Base-by-base conservation (phyloP, 140 eudicot genomes). In the Senecio squalidus region DNA sequence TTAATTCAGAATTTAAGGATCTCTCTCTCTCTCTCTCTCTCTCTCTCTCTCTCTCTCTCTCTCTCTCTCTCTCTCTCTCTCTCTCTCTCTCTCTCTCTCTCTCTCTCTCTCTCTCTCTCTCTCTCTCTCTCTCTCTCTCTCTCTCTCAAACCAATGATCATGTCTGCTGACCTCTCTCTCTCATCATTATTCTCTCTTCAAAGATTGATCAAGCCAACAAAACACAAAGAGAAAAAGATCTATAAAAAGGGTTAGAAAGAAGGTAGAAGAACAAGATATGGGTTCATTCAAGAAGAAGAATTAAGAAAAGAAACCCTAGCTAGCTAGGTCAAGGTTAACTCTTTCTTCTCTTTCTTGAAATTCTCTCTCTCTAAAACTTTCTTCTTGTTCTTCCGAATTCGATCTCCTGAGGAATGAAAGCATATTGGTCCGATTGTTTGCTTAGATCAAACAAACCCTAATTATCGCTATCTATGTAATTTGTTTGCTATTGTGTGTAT, bases 371-470 rank as follows among this genome's bases (percentile, higher is more conserved):
- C 40, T 44, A 50, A 17, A 23, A 5, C 50, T 54, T 70, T 45
- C 58, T 39, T 39, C 59, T 56, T 29, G 8, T 20, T 67, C 72
- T 69, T 27, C 36, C 7, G 31, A 52, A 27, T 58, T 58, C 48
- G 58, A 55, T 72, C 71, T 54, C 52, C 62, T 62, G 71, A 72
- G 76, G 77, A 72, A 72, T 72, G 77, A 72, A 64, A 72, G 77
- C 72, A 33, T 72, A 26, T 55, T 18, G 77, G 77, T 72, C 77
- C 77, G 77, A 72, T 72, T 72, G 77, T 72, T 72, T 72, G 77
- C 46, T 56, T 72, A 46, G 28, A 64, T 71, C 77, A 72, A 72
- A 72, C 77, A 72, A 66, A 72, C 48, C 71, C 58, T 71, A 71
- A 8, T 4, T 16, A 50, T 28, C 6, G 10, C 4, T 53, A 30